Percentiles rank a stretch among this genome's conserved stretches.
phyloP scores from a whole-genome alignment of 768 basidiomycete genomes.

The Calocybe indica region DNA sequence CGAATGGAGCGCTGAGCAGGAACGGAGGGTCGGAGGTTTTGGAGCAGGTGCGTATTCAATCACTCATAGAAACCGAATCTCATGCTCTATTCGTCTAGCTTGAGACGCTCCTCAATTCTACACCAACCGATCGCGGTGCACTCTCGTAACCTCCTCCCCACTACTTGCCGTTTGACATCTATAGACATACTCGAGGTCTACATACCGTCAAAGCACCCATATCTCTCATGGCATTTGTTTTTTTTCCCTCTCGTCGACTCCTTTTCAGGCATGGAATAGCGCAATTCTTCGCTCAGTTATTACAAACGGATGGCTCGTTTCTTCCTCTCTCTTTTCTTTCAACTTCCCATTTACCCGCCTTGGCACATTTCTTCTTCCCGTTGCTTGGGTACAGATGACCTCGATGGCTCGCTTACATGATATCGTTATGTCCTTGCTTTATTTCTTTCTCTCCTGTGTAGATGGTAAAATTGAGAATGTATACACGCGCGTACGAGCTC shows the following conservation, averaged over 20 bases:
- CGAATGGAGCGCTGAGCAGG: not conserved
- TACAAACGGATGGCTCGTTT: too few species aligned
- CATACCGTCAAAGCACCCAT: slow-evolving; percentile 16
- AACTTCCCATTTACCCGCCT: too few species aligned
- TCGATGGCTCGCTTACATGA: too few species aligned
- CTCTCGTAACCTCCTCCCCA: slow-evolving; percentile 7
- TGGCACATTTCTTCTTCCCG: too few species aligned
- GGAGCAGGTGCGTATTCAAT: slow-evolving; percentile 12
- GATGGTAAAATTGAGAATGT: too few species aligned
- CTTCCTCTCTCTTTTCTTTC: too few species aligned
- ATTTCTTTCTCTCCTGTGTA: too few species aligned
- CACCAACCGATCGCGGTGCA: slow-evolving; percentile 8
- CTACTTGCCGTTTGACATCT: not conserved
- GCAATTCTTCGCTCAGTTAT: too few species aligned
- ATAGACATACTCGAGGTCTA: not conserved
- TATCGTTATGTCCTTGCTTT: too few species aligned
- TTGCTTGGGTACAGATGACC: too few species aligned
- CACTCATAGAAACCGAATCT: not conserved
- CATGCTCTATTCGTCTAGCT: slow-evolving; percentile 9
- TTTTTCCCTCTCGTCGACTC: slow-evolving; percentile 12
- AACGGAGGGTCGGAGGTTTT: slow-evolving; percentile 12
- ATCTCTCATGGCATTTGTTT: slow-evolving; percentile 21
- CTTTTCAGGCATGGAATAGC: not conserved
- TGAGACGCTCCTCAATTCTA: slow-evolving; percentile 14
- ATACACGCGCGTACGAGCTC: too few species aligned